Percentiles rank a stretch among this genome's conserved stretches.
phyloP scores from a whole-genome alignment of 2,329 filamentous ascomycete species.

The Calonectria leucothoes region DNA sequence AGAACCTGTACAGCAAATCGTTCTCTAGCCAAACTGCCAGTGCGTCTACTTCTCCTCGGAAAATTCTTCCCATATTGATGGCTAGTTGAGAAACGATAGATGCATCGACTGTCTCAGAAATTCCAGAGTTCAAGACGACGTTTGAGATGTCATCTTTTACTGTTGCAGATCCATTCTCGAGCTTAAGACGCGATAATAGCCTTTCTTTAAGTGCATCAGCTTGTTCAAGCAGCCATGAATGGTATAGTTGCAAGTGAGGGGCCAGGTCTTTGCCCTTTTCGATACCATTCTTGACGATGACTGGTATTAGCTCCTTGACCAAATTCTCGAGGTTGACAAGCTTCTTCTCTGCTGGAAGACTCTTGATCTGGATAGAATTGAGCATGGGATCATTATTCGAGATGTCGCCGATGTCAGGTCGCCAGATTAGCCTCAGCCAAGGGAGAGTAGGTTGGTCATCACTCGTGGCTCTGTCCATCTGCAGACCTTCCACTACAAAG shows the following conservation, averaged over 20 bases:
- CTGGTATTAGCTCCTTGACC: constrained; percentile 35
- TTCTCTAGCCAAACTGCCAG: constrained; percentile 37
- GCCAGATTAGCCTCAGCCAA: constrained; percentile 36
- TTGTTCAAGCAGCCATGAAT: constrained; percentile 1
- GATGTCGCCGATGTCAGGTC: constrained; percentile 38
- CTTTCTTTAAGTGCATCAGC: neutral
- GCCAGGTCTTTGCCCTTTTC: neutral
- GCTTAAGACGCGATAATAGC: neutral
- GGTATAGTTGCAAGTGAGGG: neutral
- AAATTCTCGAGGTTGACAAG: constrained; percentile 36
- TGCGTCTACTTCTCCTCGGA: constrained; percentile 34
- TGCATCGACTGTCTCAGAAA: constrained; percentile 36
- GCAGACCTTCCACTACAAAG: constrained; percentile 35
- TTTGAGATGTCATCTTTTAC: constrained; percentile 3
- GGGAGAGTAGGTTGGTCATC: constrained; percentile 35
- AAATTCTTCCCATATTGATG: constrained; percentile 35
- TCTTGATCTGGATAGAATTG: constrained; percentile 36
- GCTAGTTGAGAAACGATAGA: constrained; percentile 37
- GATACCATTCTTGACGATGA: constrained; percentile 30
- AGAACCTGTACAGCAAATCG: constrained; percentile 35
- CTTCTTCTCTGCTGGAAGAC: constrained; percentile 37
- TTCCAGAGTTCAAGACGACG: constrained; percentile 30
- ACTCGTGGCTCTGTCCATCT: constrained; percentile 37
- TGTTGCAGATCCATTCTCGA: neutral
- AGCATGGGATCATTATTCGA: constrained; percentile 32